Evolutionary conservation across 345 rosid genomes (phyloP), one percentile per base, ranked within the genome.

Genomic region (Eucalyptus shirleyi): DNA sequence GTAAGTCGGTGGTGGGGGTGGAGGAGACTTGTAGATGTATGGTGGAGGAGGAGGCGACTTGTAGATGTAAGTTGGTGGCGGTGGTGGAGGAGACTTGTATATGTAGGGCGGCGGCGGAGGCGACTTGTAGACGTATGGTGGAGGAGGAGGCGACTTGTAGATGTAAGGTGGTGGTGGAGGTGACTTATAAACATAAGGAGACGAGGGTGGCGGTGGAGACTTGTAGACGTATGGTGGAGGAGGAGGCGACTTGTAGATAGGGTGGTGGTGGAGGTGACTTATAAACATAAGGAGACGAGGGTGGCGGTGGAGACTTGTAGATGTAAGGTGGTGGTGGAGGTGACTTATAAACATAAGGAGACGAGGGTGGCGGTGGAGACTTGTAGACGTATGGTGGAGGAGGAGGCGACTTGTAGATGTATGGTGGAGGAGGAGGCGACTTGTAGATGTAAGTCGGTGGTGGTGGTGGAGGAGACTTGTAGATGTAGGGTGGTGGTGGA

Each of bases 11-110:
- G 92, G 91, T 0, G 90, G 91, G 0, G 93, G 93, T 1, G 93
- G 93, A 15, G 93, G 93, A 0, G 93, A 92, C 3, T 88, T 86
- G 87, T 94, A 94, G 86, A 90, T 45, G 92, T 93, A 92, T 11
- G 90, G 92, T 0, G 95, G 95, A 7, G 95, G 95, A 8, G 95
- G 95, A 5, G 94, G 94, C 0, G 93, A 93, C 7, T 88, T 90
- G 93, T 92, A 93, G 19, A 65, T 19, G 28, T 44, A 44, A 44
- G 45, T 88, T 0, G 45, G 53, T 0, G 47, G 9, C 1, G 94
- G 93, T 4, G 95, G 95, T 1, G 95, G 94, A 26, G 95, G 95
- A 0, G 95, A 92, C 0, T 88, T 90, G 45, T 92, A 92, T 13
- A 89, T 81, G 34, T 93, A 93, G 0, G 93, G 92, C 1, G 91